Base-by-base conservation (phyloP, 768 basidiomycete species). In the Pisolithus sp. region DNA sequence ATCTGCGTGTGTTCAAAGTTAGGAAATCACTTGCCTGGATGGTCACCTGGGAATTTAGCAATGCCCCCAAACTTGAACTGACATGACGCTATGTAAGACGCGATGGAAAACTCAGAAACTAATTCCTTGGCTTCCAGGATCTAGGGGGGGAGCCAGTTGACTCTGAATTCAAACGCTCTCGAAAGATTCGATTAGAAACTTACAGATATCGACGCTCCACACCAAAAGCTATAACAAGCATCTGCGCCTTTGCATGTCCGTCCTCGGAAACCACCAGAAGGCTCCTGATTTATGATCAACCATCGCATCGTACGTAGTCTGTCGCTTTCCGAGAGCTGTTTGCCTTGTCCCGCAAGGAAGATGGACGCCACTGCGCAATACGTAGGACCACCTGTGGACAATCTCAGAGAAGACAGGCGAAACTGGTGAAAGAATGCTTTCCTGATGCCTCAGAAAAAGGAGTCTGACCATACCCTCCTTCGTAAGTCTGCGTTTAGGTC, bases 221-320 rank as follows among this genome's bases (percentile, higher is more conserved):
- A 87, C 95, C 95, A 99, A 67, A 96, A 98, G 57, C 89, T 90
- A 68, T 99, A 99, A 65, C 95, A 99, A 3, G 93, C 89, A 57
- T 98, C 95, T 5, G 86, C 79, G 4, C 77, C 73, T 70, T 99
- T 99, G 52, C 82, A 85, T 2, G 92, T 92, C 21, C 95, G 78
- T 2, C 95, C 95, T 58, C 86, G 74, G 62, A 93, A 96, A 0
- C 95, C 95, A 0, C 92, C 92, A 0, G 74, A 73, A 0, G 60
- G 54, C 43, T 79, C 73, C 63, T 69, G 93, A 47, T 86, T 88
- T 42, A 82, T 78, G 15, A 83, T 54, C 1, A 94, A 73, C 93
- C 93, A 98, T 26, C 83, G 73, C 26, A 88, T 71, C 0, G 90
- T 89, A 41, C 70, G 65, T 8, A 71, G 60, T 41, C 73, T 76